These are phyloP conservation scores for Trichoderma harzianum DNA, from an alignment of 2,329 filamentous ascomycete genomes.

Conservation along the genomic window DNA sequence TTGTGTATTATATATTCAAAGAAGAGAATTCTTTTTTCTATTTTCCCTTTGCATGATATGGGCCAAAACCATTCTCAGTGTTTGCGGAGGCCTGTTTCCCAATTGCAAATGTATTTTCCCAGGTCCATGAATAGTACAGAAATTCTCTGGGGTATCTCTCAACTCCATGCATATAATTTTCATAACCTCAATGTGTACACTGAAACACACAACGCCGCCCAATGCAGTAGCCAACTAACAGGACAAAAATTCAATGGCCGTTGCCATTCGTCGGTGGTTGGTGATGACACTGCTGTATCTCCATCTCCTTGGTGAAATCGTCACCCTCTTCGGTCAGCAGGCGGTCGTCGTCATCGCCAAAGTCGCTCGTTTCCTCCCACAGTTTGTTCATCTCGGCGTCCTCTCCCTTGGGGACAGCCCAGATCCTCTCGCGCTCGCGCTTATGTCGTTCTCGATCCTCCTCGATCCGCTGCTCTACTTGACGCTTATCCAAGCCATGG, in stretches of 20 bases:
- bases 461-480: slow-evolving; percentile 94
- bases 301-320: slow-evolving; percentile 45
- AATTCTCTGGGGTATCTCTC: slow-evolving; percentile 34
- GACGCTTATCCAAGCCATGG: slow-evolving; percentile 68
- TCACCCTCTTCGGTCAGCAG: slow-evolving; percentile 69
- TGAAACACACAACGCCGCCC: slow-evolving; percentile 29
- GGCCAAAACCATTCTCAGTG: slow-evolving; percentile 2
- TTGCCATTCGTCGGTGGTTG: slow-evolving; percentile 32
- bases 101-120: background rate
- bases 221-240: slow-evolving; percentile 20
- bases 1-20: slow-evolving; percentile 37
- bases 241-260: slow-evolving; percentile 22
- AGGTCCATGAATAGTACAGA: background rate
- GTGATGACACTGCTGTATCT: slow-evolving; percentile 40
- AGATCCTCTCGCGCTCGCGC: slow-evolving; percentile 83
- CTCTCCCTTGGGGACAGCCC: slow-evolving; percentile 68
- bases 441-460: slow-evolving; percentile 96
- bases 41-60: background rate
- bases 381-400: slow-evolving; percentile 72
- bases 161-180: slow-evolving; percentile 6
- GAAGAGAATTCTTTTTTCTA: slow-evolving; percentile 25
- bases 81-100: background rate
- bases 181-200: background rate
- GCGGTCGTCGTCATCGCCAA: slow-evolving; percentile 81
- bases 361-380: slow-evolving; percentile 83